Evolutionary conservation across 768 basidiomycete species (phyloP), one percentile per base, ranked within the genome.

Genomic region (Fomitopsis serialis): DNA sequence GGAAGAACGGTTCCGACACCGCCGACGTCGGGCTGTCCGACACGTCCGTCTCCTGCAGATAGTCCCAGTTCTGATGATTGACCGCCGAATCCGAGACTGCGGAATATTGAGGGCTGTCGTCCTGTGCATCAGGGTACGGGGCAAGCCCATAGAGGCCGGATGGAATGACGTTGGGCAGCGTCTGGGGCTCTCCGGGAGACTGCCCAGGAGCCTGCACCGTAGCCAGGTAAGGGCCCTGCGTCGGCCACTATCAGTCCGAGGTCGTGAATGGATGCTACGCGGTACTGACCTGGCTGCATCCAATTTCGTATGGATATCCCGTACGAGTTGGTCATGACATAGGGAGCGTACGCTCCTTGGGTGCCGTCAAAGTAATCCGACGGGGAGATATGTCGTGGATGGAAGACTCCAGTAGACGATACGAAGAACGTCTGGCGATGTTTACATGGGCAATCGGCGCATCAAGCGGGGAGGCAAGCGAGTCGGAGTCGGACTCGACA

Each of bases 401-500:
- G 23, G 44, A 9, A 13, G 44, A 45, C 3, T 22, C 12, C 24
- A 27, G 44, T 19, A 21, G 17, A 23, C 22, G 44, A 25, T 13
- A 21, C 7, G 44, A 45, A 17, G 10, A 27, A 45, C 21, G 37
- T 15, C 19, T 40, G 6, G 37, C 37, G 19, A 40, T 40, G 15
- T 40, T 40, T 11, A 10, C 45, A 50, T 17, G 58, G 54, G 53
- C 51, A 22, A 45, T 36, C 32, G 54, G 29, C 8, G 52, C 45
- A 36, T 59, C 58, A 45, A 57, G 50, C 42, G 58, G 58, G 13
- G 58, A 56, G 2, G 53, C 53, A 37, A 57, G 50, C 27, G 52
- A 56, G 45, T 60, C 58, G 17, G 58, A 57, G 48, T 60, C 58
- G 42, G 58, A 56, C 21, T 56, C 55, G 47, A 46, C 29, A 46